Evolutionary conservation across 2,329 filamentous ascomycete genomes (phyloP).

Genomic region (Ceratocystiopsis minuta): DNA sequence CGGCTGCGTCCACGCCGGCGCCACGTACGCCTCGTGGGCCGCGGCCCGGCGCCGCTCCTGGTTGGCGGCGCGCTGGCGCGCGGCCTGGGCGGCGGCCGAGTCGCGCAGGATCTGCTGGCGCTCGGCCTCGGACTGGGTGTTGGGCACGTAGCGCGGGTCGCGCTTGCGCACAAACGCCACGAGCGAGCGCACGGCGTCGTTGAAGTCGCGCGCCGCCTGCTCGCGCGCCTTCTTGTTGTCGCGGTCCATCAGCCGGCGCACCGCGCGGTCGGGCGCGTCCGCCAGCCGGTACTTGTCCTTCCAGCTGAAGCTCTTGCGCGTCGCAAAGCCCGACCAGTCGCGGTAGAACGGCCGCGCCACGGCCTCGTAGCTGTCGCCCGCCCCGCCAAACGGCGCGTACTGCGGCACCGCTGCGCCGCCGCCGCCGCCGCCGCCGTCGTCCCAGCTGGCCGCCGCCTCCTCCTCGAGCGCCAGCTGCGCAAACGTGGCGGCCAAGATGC

Average conservation of each 20-base stretch:
- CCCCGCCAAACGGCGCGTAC: slow-evolving; percentile 70
- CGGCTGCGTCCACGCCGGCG: slow-evolving; percentile 60
- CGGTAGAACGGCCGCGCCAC: slow-evolving; percentile 68
- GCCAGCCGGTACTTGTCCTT: slow-evolving; percentile 67
- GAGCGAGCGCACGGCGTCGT: slow-evolving; percentile 73
- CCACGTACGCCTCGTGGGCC: slow-evolving; percentile 27
- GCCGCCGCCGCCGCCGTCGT: slow-evolving; percentile 25
- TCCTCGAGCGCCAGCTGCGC: slow-evolving; percentile 68
- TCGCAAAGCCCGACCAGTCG: slow-evolving; percentile 65
- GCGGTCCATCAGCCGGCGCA: slow-evolving; percentile 80
- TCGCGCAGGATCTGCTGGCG: slow-evolving; percentile 62
- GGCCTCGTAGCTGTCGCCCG: slow-evolving; percentile 57
- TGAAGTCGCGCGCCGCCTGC: slow-evolving; percentile 72
- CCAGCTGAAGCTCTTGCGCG: slow-evolving; percentile 76
- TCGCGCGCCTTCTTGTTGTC: slow-evolving; percentile 78
- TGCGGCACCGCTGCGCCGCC: slow-evolving; percentile 24
- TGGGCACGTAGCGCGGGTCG: slow-evolving; percentile 68
- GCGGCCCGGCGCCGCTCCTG: slow-evolving; percentile 40
- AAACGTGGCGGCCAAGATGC: slow-evolving; percentile 59
- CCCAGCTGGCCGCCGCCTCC: slow-evolving; percentile 52
- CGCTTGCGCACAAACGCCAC: slow-evolving; percentile 81
- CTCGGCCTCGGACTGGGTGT: slow-evolving; percentile 60
- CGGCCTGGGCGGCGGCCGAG: slow-evolving; percentile 68
- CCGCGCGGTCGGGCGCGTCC: slow-evolving; percentile 71
- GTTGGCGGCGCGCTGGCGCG: slow-evolving; percentile 64